Percentiles rank a stretch among this genome's conserved stretches.
Conservation (phyloP, 805 yeast species). For the Metschnikowia dekortorum region DNA sequence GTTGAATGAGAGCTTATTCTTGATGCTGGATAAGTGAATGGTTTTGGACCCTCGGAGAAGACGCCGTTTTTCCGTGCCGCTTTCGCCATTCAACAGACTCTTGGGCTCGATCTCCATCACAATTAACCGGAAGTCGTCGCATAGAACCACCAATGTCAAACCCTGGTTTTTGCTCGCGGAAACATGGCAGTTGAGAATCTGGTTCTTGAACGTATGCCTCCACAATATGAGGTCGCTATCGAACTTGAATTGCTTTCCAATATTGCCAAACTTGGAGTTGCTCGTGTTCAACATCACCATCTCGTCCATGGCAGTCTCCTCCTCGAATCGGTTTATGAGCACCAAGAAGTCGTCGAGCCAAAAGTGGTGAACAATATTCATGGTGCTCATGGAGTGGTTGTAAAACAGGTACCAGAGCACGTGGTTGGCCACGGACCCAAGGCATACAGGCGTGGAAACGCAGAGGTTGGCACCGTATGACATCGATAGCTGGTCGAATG, state of each 20-base stretch:
- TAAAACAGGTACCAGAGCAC: conserved; percentile 38
- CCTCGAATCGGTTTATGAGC: conserved; percentile 26
- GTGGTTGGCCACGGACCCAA: conserved; percentile 24
- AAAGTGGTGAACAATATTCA: conserved; percentile 33
- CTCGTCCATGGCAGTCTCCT: conserved; percentile 28
- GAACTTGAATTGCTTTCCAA: conserved; percentile 27
- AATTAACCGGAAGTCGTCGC: conserved; percentile 26
- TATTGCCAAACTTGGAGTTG: conserved; percentile 29
- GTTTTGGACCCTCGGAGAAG: conserved; percentile 20
- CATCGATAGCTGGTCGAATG: conserved; percentile 11
- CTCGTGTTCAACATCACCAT: conserved; percentile 31
- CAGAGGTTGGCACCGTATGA: conserved; percentile 12
- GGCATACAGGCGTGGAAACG: conserved; percentile 13
- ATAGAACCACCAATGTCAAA: conserved; percentile 23
- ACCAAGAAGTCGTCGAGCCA: conserved; percentile 34
- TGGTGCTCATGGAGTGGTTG: conserved; percentile 27
- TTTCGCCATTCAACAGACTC: not conserved
- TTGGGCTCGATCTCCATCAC: conserved; percentile 21
- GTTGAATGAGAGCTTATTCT: conserved; percentile 21
- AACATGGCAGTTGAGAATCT: conserved; percentile 19
- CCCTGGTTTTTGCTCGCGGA: not conserved
- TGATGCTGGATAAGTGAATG: conserved; percentile 32
- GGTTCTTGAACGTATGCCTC: conserved; percentile 31
- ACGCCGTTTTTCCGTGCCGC: conserved; percentile 4
- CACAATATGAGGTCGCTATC: conserved; percentile 38